Percentiles rank a stretch among this genome's conserved stretches.
Conservation (phyloP, 2,329 filamentous ascomycete genomes). For the Sporothrix pallida region DNA sequence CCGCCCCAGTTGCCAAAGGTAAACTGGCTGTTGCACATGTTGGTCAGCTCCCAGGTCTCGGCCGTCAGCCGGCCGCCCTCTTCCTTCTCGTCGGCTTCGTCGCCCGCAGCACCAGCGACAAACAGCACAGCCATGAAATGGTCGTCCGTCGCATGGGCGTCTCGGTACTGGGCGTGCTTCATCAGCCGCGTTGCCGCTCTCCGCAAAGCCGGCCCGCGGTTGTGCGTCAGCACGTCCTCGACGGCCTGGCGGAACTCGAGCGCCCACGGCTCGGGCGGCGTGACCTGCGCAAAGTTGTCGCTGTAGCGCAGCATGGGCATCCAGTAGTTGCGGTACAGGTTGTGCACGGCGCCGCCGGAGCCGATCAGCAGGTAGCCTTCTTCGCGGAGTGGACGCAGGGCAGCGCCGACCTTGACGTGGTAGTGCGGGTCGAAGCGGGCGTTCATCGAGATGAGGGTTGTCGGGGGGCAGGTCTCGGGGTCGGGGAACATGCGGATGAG, state of each 20-base stretch:
- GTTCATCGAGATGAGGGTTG: slow-evolving; percentile 58
- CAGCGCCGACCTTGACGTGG: slow-evolving; percentile 60
- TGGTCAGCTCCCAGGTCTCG: slow-evolving; percentile 70
- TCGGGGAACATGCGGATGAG: slow-evolving; percentile 72
- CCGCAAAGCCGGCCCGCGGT: slow-evolving; percentile 58
- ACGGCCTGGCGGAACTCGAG: slow-evolving; percentile 70
- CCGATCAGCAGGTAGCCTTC: slow-evolving; percentile 61
- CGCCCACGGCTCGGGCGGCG: slow-evolving; percentile 64
- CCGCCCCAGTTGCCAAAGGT: slow-evolving; percentile 51
- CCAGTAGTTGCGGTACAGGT: slow-evolving; percentile 72
- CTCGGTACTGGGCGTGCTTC: slow-evolving; percentile 69
- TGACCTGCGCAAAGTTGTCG: slow-evolving; percentile 66
- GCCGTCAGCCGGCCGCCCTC: slow-evolving; percentile 54
- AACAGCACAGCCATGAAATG: slow-evolving; percentile 72
- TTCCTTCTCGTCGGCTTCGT: slow-evolving; percentile 52
- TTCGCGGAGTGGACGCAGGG: slow-evolving; percentile 61
- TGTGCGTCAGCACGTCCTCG: slow-evolving; percentile 59
- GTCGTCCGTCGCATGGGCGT: slow-evolving; percentile 73
- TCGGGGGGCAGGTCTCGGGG: slow-evolving; percentile 62
- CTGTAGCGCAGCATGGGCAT: slow-evolving; percentile 65
- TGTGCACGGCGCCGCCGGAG: slow-evolving; percentile 69
- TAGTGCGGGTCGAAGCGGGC: slow-evolving; percentile 50
- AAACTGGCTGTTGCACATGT: slow-evolving; percentile 68
- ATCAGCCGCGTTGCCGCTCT: slow-evolving; percentile 65
- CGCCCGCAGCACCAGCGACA: slow-evolving; percentile 62